Evolutionary conservation across 495 filamentous ascomycete species (phyloP).

Genomic region (Talaromyces nanjingensis): DNA sequence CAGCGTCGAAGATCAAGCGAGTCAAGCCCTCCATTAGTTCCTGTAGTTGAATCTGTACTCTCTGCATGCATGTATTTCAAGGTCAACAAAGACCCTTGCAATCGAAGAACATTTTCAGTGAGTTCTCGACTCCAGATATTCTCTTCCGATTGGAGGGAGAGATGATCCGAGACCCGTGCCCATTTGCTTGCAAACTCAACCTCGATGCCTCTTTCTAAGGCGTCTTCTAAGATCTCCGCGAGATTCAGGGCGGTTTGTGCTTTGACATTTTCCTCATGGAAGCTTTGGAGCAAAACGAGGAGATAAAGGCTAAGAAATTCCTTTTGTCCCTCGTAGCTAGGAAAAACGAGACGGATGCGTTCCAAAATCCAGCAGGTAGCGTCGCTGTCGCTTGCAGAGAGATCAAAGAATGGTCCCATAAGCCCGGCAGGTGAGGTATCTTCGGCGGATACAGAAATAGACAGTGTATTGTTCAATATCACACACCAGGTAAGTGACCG

Average conservation of each 20-base stretch:
- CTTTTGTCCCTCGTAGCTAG: conserved; percentile 16
- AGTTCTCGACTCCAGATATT: conserved; percentile 35
- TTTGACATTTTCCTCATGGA: conserved; percentile 23
- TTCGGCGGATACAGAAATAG: background rate
- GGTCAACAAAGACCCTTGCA: conserved; percentile 52
- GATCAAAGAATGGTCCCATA: conserved; percentile 20
- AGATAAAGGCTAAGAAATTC: conserved; percentile 24
- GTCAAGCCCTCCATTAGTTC: background rate
- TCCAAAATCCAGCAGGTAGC: conserved; percentile 35
- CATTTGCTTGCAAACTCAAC: conserved; percentile 4
- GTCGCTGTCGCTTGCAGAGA: conserved; percentile 30
- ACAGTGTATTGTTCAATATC: conserved; percentile 16
- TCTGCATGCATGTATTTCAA: conserved; percentile 36
- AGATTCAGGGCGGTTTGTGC: conserved; percentile 27
- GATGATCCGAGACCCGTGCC: conserved; percentile 6
- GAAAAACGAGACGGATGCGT: conserved; percentile 21
- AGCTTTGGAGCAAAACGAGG: conserved; percentile 22
- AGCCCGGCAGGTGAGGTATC: conserved; percentile 2
- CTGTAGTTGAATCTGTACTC: background rate
- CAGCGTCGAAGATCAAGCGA: conserved; percentile 20
- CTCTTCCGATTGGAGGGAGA: conserved; percentile 1
- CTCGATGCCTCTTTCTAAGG: background rate
- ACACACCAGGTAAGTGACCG: conserved; percentile 32
- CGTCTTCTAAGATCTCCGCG: conserved; percentile 24
- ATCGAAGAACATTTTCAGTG: conserved; percentile 34